phyloP scores from a whole-genome alignment of 2,329 filamentous ascomycete genomes.

The Phialophora macrospora region DNA sequence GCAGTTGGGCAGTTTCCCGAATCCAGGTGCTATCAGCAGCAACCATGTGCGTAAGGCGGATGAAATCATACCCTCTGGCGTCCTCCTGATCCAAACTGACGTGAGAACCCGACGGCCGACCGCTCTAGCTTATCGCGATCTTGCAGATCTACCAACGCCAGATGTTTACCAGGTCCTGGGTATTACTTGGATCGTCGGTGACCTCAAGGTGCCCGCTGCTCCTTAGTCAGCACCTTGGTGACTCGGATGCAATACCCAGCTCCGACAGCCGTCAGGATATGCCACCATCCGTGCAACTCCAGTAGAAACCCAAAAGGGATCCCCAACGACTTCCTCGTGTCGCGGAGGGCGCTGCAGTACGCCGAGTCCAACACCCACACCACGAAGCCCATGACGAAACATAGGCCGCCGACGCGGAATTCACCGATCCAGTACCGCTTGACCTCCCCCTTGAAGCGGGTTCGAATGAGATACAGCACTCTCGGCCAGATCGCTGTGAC shows the following conservation, averaged over 20 bases:
- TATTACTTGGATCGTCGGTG: background rate
- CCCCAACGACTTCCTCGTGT: slow-evolving; percentile 35
- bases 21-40: background rate
- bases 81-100: no score
- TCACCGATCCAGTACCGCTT: slow-evolving; percentile 28
- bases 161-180: background rate
- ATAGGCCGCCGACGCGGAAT: slow-evolving; percentile 31
- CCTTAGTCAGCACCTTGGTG: slow-evolving; percentile 29
- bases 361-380: slow-evolving; percentile 42
- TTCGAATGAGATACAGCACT: slow-evolving; percentile 31
- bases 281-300: slow-evolving; percentile 45
- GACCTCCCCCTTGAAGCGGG: slow-evolving; percentile 21
- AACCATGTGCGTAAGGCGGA: no score
- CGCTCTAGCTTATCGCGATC: no score
- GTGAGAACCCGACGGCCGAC: no score
- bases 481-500: slow-evolving; percentile 34
- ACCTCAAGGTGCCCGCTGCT: slow-evolving; percentile 3
- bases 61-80: no score
- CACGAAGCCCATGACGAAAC: slow-evolving; percentile 32
- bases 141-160: background rate
- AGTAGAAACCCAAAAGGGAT: slow-evolving; percentile 41
- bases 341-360: slow-evolving; percentile 35
- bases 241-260: slow-evolving; percentile 37
- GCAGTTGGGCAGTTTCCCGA: background rate
- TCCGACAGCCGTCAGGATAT: slow-evolving; percentile 37